Percentiles rank a stretch among this genome's conserved stretches.
phyloP scores from a whole-genome alignment of 495 filamentous ascomycete species.

The Penicillium maclennaniae region DNA sequence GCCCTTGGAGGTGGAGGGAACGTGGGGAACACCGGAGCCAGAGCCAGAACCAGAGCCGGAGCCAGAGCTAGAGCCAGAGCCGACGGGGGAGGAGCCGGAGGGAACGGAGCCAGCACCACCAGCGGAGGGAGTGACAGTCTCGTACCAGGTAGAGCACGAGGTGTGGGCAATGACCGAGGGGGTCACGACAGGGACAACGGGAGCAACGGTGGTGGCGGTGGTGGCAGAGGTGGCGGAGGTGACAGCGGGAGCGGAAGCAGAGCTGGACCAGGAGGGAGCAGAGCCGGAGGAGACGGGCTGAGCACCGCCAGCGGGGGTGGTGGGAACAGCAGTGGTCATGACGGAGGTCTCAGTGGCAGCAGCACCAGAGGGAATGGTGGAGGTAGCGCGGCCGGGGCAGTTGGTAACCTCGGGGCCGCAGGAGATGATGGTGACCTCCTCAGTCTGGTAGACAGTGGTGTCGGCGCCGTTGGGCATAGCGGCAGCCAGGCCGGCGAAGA shows the following conservation, averaged over 20 bases:
- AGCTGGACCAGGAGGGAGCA: conserved; percentile 9
- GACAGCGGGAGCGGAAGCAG: conserved; percentile 12
- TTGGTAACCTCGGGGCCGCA: conserved; percentile 58
- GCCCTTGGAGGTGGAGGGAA: conserved; percentile 14
- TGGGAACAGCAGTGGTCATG: conserved; percentile 11
- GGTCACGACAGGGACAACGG: conserved; percentile 4
- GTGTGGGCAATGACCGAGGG: conserved; percentile 1
- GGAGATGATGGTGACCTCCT: conserved; percentile 54
- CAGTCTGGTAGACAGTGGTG: conserved; percentile 51
- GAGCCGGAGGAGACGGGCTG: conserved; percentile 16
- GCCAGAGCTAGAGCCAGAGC: conserved; percentile 11
- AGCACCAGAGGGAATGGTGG: conserved; percentile 14
- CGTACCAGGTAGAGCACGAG: background rate
- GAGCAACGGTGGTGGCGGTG: conserved; percentile 7
- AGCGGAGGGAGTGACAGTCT: conserved; percentile 5
- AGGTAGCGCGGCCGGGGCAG: conserved; percentile 45
- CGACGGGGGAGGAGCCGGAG: conserved; percentile 20
- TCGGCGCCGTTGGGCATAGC: conserved; percentile 36
- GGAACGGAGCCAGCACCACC: conserved; percentile 17
- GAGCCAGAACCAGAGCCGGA: conserved; percentile 14
- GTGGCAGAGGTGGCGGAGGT: conserved; percentile 6
- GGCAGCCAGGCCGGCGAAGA: conserved; percentile 47
- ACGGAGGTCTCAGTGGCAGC: conserved; percentile 16
- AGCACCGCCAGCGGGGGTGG: conserved; percentile 10
- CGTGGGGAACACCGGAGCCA: conserved; percentile 23